phyloP scores from a whole-genome alignment of 768 basidiomycete species.

The Tephrocybe rancida region DNA sequence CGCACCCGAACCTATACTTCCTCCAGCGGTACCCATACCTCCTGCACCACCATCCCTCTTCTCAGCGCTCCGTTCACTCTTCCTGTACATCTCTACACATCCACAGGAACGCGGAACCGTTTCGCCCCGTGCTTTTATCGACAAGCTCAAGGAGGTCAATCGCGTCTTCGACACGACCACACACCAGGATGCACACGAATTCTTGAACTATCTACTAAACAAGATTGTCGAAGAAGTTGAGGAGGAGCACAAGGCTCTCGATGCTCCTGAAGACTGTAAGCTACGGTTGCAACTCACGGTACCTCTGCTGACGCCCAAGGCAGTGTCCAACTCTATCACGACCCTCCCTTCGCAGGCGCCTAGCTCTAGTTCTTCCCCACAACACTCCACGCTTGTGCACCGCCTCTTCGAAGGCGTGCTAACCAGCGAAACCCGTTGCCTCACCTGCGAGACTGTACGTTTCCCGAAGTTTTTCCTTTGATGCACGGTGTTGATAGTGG shows the following conservation, averaged over 20 bases:
- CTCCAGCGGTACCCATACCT: slow-evolving; percentile 49
- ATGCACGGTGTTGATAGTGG: slow-evolving; percentile 12
- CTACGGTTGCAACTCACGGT: slow-evolving; percentile 17
- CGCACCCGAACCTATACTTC: slow-evolving; percentile 26
- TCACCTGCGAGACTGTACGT: slow-evolving; percentile 95
- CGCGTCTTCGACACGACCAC: slow-evolving; percentile 87
- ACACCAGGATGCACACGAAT: slow-evolving; percentile 99
- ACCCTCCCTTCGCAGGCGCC: slow-evolving; percentile 53
- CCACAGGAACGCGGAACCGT: slow-evolving; percentile 83
- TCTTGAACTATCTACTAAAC: slow-evolving; percentile 93
- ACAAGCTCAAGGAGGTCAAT: slow-evolving; percentile 92
- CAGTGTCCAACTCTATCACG: slow-evolving; percentile 64
- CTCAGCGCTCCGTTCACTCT: slow-evolving; percentile 92
- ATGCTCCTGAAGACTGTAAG: slow-evolving; percentile 67
- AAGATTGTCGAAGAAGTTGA: slow-evolving; percentile 93
- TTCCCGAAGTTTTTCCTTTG: slow-evolving; percentile 4
- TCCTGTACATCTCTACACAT: slow-evolving; percentile 78
- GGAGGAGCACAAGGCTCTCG: slow-evolving; percentile 54
- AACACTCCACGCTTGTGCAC: slow-evolving; percentile 80
- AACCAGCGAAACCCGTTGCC: slow-evolving; percentile 96
- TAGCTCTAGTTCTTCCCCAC: slow-evolving; percentile 47
- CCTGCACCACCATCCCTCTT: slow-evolving; percentile 76
- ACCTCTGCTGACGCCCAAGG: slow-evolving; percentile 10
- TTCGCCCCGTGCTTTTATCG: slow-evolving; percentile 88
- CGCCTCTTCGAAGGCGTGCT: slow-evolving; percentile 90